A percentile compares a stretch with the other conserved stretches of the same genome.
Evolutionary conservation across 352 stramenopile genomes (phyloP).

Genomic region (Aphanomyces euteiches): DNA sequence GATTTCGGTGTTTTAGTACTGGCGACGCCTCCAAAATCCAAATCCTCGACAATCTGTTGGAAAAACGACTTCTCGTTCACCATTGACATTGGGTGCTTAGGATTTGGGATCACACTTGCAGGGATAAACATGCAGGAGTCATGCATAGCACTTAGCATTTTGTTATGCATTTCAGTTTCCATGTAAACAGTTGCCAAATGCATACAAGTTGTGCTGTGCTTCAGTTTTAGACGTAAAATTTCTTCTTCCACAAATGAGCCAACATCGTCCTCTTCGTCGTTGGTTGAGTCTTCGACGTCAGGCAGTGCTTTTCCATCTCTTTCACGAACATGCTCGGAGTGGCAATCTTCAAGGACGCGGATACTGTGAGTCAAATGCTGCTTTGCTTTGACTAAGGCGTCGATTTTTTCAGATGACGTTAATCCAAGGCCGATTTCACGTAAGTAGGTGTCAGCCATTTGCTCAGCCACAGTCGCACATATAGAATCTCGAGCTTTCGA

Average conservation of each 20-base stretch:
- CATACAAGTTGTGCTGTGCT: slow-evolving; percentile 68
- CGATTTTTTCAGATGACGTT: neutral
- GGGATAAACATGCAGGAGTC: slow-evolving; percentile 50
- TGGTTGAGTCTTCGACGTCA: neutral
- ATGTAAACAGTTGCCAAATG: slow-evolving; percentile 50
- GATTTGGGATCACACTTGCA: neutral
- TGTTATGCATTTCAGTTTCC: slow-evolving; percentile 39
- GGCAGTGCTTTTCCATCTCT: slow-evolving; percentile 17
- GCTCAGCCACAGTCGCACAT: slow-evolving; percentile 71
- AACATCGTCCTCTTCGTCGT: slow-evolving; percentile 41
- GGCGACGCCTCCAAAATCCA: slow-evolving; percentile 21
- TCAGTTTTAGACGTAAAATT: slow-evolving; percentile 60
- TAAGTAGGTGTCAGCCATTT: slow-evolving; percentile 79
- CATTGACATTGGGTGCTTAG: neutral
- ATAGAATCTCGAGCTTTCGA: slow-evolving; percentile 66
- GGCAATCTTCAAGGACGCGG: slow-evolving; percentile 63
- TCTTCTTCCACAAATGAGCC: slow-evolving; percentile 77
- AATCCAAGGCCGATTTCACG: slow-evolving; percentile 35
- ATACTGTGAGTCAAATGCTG: slow-evolving; percentile 68
- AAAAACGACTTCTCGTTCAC: neutral
- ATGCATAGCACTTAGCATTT: slow-evolving; percentile 42
- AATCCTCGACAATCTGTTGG: neutral
- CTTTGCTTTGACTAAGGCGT: slow-evolving; percentile 52
- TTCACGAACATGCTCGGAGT: slow-evolving; percentile 40
- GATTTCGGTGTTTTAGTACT: neutral